A percentile compares a stretch with the other conserved stretches of the same genome.
Evolutionary conservation across 352 stramenopile genomes (phyloP).

Genomic region (Globisporangium iwayamae): DNA sequence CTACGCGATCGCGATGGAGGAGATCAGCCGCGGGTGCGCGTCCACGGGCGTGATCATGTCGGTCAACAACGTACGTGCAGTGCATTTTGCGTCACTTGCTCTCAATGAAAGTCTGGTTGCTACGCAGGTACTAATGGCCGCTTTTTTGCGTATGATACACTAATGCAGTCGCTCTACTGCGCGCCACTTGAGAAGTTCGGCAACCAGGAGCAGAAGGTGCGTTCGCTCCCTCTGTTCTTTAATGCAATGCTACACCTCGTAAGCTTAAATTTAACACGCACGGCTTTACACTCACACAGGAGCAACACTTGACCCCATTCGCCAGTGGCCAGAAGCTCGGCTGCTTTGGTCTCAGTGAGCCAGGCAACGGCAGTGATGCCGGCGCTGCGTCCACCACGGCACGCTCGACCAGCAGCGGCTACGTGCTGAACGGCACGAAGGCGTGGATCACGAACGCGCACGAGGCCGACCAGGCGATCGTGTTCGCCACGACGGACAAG

Average conservation of each 20-base stretch:
- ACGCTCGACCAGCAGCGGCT: slow-evolving; percentile 79
- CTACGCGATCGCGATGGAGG: slow-evolving; percentile 98
- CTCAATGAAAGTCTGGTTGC: neutral
- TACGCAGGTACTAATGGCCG: neutral
- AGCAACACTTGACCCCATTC: slow-evolving; percentile 87
- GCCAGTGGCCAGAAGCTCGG: slow-evolving; percentile 90
- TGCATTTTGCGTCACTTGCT: neutral
- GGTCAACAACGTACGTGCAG: slow-evolving; percentile 82
- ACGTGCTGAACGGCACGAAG: slow-evolving; percentile 96
- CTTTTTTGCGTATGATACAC: neutral
- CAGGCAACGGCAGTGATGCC: slow-evolving; percentile 94
- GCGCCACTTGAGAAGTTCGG: slow-evolving; percentile 94
- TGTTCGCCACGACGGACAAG: slow-evolving; percentile 98
- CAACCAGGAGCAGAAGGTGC: slow-evolving; percentile 86
- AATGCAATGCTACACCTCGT: neutral
- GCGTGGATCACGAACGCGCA: slow-evolving; percentile 97
- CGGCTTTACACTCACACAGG: slow-evolving; percentile 19
- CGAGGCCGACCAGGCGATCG: slow-evolving; percentile 90
- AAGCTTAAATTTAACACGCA: neutral
- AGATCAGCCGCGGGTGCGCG: slow-evolving; percentile 95
- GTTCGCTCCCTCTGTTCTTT: neutral
- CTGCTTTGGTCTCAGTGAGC: slow-evolving; percentile 93
- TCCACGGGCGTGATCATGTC: slow-evolving; percentile 96
- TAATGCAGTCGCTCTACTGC: slow-evolving; percentile 92
- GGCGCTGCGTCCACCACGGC: slow-evolving; percentile 93